Percentiles rank a stretch among this genome's conserved stretches.
Conservation (phyloP, 2,329 filamentous ascomycete species). For the Exophiala alcalophila region DNA sequence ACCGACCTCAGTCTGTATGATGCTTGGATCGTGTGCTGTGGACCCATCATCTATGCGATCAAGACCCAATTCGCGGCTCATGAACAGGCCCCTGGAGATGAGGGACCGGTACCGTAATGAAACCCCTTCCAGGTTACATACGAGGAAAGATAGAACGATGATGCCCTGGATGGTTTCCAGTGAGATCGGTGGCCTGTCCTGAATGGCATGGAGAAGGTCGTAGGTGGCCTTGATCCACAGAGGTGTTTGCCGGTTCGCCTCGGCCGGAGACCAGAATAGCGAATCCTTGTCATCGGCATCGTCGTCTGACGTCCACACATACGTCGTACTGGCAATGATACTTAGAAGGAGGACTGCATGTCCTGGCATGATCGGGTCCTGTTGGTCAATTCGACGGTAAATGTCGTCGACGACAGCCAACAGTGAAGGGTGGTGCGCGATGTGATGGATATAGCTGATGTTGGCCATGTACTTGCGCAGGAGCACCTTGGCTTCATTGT, state of each 20-base stretch:
- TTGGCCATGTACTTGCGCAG: constrained; percentile 36
- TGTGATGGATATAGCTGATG: constrained; percentile 37
- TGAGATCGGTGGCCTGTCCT: constrained; percentile 25
- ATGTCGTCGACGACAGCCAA: constrained; percentile 31
- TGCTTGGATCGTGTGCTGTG: constrained; percentile 32
- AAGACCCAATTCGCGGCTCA: background rate
- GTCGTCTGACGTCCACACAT: constrained; percentile 33
- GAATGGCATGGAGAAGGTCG: constrained; percentile 37
- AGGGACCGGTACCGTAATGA: constrained; percentile 32
- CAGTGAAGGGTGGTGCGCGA: constrained; percentile 36
- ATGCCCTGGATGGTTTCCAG: constrained; percentile 40
- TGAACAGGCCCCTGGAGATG: constrained; percentile 19
- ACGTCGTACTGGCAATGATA: constrained; percentile 33
- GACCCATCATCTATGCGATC: constrained; percentile 2
- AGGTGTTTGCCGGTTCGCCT: constrained; percentile 32
- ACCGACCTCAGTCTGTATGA: constrained; percentile 32
- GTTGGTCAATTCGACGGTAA: constrained; percentile 31
- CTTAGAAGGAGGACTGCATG: constrained; percentile 3
- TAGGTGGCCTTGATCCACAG: constrained; percentile 35
- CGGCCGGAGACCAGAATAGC: background rate
- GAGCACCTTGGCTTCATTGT: constrained; percentile 35
- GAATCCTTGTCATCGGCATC: too few relatives aligned
- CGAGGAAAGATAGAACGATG: constrained; percentile 37
- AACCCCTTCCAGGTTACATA: constrained; percentile 37
- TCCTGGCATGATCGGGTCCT: background rate